Evolutionary conservation across 2,329 filamentous ascomycete species (phyloP).

Genomic region (Fusarium veterinarium): DNA sequence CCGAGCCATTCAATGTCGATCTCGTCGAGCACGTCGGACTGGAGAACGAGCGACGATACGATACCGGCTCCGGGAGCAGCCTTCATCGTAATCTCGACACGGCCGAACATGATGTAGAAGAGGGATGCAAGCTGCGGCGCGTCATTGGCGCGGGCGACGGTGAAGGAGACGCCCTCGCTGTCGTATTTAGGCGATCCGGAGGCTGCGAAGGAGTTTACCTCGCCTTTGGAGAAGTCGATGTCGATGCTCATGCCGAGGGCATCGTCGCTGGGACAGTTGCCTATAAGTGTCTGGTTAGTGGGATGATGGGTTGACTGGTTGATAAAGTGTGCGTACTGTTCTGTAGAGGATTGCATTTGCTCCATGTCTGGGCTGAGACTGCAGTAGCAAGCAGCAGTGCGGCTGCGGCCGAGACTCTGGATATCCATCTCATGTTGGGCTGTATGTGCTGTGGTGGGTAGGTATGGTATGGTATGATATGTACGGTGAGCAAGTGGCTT

Average conservation of each 20-base stretch:
- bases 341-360: conserved; percentile 54
- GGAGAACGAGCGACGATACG: conserved; percentile 89
- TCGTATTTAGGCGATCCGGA: conserved; percentile 79
- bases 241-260: conserved; percentile 85
- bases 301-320: not conserved
- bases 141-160: conserved; percentile 81
- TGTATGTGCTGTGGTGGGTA: conserved; percentile 5
- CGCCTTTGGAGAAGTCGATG: conserved; percentile 84
- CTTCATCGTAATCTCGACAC: conserved; percentile 86
- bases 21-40: conserved; percentile 93
- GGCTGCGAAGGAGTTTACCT: conserved; percentile 81
- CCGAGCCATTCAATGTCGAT: conserved; percentile 99
- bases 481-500: conserved; percentile 4
- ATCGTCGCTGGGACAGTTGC: conserved; percentile 78
- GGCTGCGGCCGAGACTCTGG: conserved; percentile 31
- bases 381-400: conserved; percentile 41
- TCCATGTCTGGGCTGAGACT: conserved; percentile 54
- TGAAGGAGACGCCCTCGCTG: conserved; percentile 82
- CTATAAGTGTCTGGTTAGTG: conserved; percentile 41
- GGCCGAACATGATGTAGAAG: conserved; percentile 99
- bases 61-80: conserved; percentile 90
- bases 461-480: conserved; percentile 3
- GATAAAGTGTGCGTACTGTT: conserved; percentile 46
- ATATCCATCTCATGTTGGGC: conserved; percentile 42
- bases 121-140: conserved; percentile 87